Base-by-base conservation (phyloP, 108 stramenopile species). In the Epipyxis sp. region DNA sequence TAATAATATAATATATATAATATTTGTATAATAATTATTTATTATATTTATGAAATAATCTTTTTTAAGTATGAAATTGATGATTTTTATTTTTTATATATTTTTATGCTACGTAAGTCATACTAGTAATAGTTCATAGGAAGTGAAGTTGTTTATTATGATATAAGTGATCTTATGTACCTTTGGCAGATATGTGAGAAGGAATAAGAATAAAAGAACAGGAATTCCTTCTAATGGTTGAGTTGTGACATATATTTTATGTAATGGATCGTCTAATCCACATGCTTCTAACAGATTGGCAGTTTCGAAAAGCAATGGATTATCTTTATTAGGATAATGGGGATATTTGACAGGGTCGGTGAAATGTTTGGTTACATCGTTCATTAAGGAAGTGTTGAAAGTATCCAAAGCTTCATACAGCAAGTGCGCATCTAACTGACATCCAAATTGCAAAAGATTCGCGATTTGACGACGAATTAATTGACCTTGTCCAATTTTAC, bases 401-500 rank as follows among this genome's bases (percentile, higher is more conserved):
- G 54, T 30, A 20, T 13, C 1, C n/a, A 74, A 13, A n/a, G 80
- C 40, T 69, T 80, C 72, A 59, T 80, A 76, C 35, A 90, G 59
- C 54, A 79, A 29, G 20, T 83, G 80, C n/a, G 88, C 87, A 54
- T 90, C 88, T 27, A 86, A 67, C 59, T 78, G 50, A 30, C 85
- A 76, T 59, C 46, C 54, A 37, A 85, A 76, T 27, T 69, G 77
- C 0, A 90, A 84, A 50, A 84, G 79, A 76, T 83, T 84, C 40
- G 78, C 43, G 40, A 90, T 78, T 77, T 77, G 69, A 41, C 74
- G 59, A 1, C 88, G 82, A 1, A 90, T 61, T 20, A 90, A 79
- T 77, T 90, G 90, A 0, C 82, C 80, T 40, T 87, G 90, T 2
- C 90, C 90, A n/a, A 90, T 69, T 2, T 84, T 78, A 46, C 88